Percentiles rank a stretch among this genome's conserved stretches.
These are phyloP conservation scores for Brachypodium distachyon DNA, from an alignment of 202 grass and related monocot genomes.

Conservation along the genomic window DNA sequence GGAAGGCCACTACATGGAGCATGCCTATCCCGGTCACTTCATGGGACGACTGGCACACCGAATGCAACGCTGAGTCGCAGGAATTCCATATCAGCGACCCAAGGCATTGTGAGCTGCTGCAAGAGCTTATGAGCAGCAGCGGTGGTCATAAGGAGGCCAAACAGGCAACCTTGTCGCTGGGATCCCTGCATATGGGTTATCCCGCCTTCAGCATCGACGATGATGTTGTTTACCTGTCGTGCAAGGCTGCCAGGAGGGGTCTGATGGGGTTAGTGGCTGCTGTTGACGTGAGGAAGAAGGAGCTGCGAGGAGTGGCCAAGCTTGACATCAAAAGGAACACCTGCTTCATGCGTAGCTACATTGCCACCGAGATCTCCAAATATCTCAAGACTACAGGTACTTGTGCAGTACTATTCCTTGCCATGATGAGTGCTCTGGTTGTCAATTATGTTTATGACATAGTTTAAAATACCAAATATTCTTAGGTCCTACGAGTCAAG, in stretches of 20 bases:
- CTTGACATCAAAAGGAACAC: background rate
- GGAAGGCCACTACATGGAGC: background rate
- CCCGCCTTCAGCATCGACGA: background rate
- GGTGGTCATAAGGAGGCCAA: background rate
- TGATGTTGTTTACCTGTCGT: background rate
- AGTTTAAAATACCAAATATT: no score
- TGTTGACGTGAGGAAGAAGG: background rate
- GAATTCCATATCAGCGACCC: background rate
- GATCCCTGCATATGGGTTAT: background rate
- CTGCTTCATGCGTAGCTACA: background rate
- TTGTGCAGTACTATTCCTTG: no score
- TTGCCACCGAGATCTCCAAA: background rate
- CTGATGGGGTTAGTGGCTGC: background rate
- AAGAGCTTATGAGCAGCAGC: background rate
- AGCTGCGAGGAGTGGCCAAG: background rate
- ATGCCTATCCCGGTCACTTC: background rate
- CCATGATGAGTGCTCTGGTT: no score
- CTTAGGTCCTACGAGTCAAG: no score
- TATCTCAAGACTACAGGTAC: background rate
- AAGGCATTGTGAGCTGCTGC: background rate
- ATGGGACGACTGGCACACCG: background rate
- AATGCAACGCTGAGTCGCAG: rapidly evolving
- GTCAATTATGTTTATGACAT: no score
- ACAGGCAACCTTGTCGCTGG: background rate
- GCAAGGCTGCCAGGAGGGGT: background rate